Percentiles rank a stretch among this genome's conserved stretches.
Evolutionary conservation across 345 rosid species (phyloP).

Genomic region (Triadica sebifera): DNA sequence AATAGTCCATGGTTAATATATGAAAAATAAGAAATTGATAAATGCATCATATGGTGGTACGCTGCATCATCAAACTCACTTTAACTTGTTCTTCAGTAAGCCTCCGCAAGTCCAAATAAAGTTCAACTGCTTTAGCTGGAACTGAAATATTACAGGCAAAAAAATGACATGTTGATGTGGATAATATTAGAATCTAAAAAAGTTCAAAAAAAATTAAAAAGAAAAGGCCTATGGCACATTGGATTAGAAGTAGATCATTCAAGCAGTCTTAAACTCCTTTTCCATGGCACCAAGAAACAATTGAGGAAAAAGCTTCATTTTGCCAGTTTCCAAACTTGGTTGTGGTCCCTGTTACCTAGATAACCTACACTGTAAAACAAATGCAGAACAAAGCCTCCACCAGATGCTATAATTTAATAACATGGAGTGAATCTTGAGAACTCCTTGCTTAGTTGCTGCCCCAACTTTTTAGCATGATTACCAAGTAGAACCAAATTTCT

Average conservation of each 20-base stretch:
- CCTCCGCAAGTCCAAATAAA: conserved; percentile 83
- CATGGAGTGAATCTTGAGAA: too few relatives aligned
- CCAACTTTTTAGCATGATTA: background rate
- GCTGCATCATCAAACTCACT: conserved; percentile 37
- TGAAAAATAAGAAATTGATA: background rate
- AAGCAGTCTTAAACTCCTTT: background rate
- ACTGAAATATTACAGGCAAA: conserved; percentile 44
- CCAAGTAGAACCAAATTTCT: background rate
- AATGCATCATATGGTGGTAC: conserved; percentile 1
- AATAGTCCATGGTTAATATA: background rate
- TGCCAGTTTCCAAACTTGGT: background rate
- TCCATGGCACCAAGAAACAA: background rate
- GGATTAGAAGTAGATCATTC: background rate
- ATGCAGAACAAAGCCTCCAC: background rate
- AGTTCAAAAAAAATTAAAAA: background rate
- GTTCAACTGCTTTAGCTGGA: conserved; percentile 71
- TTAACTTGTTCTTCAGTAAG: conserved; percentile 69
- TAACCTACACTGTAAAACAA: background rate
- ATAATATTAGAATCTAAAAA: conserved; percentile 1
- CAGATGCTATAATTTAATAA: background rate
- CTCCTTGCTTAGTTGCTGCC: background rate
- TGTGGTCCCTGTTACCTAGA: background rate
- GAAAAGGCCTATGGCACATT: background rate
- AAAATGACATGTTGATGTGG: conserved; percentile 1
- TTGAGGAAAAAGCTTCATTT: background rate